Evolutionary conservation across 2,329 filamentous ascomycete species (phyloP), one percentile per base, ranked within the genome.

Genomic region (Pleomassaria siparia): DNA sequence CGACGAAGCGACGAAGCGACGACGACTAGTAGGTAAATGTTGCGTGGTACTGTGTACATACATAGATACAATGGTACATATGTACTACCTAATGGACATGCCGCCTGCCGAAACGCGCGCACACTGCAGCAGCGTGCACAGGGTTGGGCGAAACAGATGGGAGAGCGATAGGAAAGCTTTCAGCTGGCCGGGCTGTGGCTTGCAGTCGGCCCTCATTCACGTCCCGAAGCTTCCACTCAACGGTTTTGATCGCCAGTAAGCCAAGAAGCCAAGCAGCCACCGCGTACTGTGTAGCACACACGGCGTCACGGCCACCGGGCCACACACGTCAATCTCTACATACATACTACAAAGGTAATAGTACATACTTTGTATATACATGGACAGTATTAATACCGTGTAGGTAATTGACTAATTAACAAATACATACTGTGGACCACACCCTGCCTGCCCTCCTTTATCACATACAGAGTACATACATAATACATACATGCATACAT

Each of bases 181-280:
- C 25, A 20, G 28, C 18, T 15, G 35, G 29, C 39, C 12, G 12
- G 29, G 25, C 32, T n/a, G 50, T 59, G 56, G 56, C 56, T 49
- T 54, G 48, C 48, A 50, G 40, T 46, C 33, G n/a, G 47, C 46
- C 35, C 46, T 39, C 33, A 28, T 24, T 36, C 28, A 18, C 47
- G 15, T 45, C 46, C 48, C 49, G n/a, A 40, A 40, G 37, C 43
- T 44, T 33, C 44, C 54, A 49, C 47, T 51, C 48, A 59, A 54
- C 54, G 56, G 51, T 30, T n/a, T n/a, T 44, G 51, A 53, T 53
- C 51, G 48, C 26, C 15, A 44, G n/a, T n/a, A n/a, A n/a, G n/a
- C n/a, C n/a, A n/a, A n/a, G 12, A 9, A n/a, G 10, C 29, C 15
- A 13, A n/a, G 13, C 8, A 37, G 47, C 35, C 46, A 36, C 26